Conservation (phyloP, 768 basidiomycete species). For the Royoungia palumana region DNA sequence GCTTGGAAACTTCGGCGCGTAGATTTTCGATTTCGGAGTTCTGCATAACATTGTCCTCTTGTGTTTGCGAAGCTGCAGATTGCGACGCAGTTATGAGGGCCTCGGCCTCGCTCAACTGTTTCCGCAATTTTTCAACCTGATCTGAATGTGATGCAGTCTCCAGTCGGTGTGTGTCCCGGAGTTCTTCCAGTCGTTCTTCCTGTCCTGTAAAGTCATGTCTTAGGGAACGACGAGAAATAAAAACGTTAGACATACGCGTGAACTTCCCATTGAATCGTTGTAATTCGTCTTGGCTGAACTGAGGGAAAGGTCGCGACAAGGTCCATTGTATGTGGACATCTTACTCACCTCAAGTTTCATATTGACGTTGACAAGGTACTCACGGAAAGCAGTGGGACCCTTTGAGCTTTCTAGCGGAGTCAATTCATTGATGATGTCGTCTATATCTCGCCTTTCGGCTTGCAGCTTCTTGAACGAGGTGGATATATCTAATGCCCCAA, state of each 20-base stretch:
- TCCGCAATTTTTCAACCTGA: conserved; percentile 66
- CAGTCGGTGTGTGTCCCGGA: conserved; percentile 77
- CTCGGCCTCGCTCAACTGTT: conserved; percentile 69
- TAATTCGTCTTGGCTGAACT: conserved; percentile 78
- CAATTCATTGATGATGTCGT: conserved; percentile 62
- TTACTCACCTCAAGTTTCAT: conserved; percentile 68
- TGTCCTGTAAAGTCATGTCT: conserved; percentile 52
- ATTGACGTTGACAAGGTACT: conserved; percentile 65
- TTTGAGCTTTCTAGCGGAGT: conserved; percentile 67
- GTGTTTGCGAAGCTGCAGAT: conserved; percentile 42
- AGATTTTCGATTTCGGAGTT: conserved; percentile 56
- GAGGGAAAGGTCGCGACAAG: neutral
- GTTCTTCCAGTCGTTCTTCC: conserved; percentile 78
- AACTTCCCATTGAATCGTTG: conserved; percentile 70
- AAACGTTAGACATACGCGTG: conserved; percentile 49
- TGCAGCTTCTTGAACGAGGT: conserved; percentile 74
- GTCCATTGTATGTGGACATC: neutral
- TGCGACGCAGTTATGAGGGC: conserved; percentile 61
- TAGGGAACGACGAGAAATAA: neutral
- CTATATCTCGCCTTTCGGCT: conserved; percentile 65
- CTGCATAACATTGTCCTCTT: conserved; percentile 48
- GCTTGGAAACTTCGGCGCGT: conserved; percentile 58
- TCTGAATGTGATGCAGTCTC: conserved; percentile 78
- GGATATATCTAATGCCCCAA: conserved; percentile 59
- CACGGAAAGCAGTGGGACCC: conserved; percentile 65